A percentile compares a stretch with the other conserved stretches of the same genome.
Evolutionary conservation across 2,329 filamentous ascomycete genomes (phyloP).

Genomic region (Cyphellophora europaea): DNA sequence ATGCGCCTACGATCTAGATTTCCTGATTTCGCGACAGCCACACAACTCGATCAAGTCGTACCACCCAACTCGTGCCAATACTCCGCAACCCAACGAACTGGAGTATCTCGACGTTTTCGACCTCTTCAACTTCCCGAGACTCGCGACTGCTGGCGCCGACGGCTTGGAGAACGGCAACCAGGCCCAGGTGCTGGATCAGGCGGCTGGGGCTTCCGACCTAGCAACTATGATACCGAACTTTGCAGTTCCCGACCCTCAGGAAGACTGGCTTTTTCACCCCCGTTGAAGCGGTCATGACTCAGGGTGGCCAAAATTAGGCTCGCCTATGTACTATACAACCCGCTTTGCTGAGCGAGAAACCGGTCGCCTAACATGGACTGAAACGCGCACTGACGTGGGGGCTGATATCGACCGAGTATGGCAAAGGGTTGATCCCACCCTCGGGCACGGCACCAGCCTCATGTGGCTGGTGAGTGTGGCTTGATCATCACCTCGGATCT

Average conservation of each 20-base stretch:
- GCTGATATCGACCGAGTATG: too few species aligned
- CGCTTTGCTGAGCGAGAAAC: too few species aligned
- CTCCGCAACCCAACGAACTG: conserved; percentile 69
- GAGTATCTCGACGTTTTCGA: conserved; percentile 91
- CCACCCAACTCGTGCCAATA: conserved; percentile 49
- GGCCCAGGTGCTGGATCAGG: conserved; percentile 5
- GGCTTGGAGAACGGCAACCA: conserved; percentile 7
- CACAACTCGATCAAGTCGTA: conserved; percentile 17
- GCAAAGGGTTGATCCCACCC: too few species aligned
- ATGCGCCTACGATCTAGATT: conserved; percentile 58
- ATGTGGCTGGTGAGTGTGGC: too few species aligned
- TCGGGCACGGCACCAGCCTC: too few species aligned
- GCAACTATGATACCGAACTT: conserved; percentile 34
- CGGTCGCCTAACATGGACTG: too few species aligned
- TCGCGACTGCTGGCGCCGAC: conserved; percentile 38
- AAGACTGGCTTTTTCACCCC: conserved; percentile 29
- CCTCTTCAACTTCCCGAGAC: conserved; percentile 82
- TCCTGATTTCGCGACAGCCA: conserved; percentile 77
- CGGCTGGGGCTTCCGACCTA: conserved; percentile 11
- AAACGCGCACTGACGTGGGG: too few species aligned
- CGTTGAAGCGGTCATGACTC: too few species aligned
- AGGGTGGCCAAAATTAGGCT: too few species aligned
- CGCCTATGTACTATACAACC: too few species aligned
- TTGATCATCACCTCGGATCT: too few species aligned
- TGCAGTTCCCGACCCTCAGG: conserved; percentile 35